Base-by-base conservation (phyloP, 2,329 filamentous ascomycete genomes). In the Penicillium sp. region DNA sequence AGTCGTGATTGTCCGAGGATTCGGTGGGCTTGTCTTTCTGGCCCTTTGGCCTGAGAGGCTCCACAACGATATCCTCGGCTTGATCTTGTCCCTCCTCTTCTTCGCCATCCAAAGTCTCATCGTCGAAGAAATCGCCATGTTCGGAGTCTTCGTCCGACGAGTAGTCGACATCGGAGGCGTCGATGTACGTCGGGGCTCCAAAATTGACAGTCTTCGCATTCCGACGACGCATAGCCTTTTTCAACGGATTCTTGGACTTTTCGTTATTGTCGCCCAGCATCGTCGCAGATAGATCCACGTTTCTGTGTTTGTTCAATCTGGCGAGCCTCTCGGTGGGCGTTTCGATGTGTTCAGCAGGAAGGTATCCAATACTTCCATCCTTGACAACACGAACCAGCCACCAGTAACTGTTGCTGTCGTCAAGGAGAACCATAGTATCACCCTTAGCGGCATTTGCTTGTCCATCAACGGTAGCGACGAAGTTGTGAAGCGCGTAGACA, bases 401-500 rank as follows among this genome's bases (percentile, higher is more conserved):
- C 94, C 94, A 99, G 74, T 99, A 99, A 76, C 92, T 97, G 77
- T 99, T 99, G 77, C 92, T 97, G 68, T 99, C 94, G 69, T 99
- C 94, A 21, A 99, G 83, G 60, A 99, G 81, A 50, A 97, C 93
- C 94, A 99, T 99, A 13, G 93, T 97, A 70, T 99, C 94, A 48
- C 94, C 94, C 76, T 99, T 99, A 32, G 91, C 95, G 55, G 94
- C 94, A 79, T 97, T 99, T 58, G 94, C 94, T 75, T 99, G 94
- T 27, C 94, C 94, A 76, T 99, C 94, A 45, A 99, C 94, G 0
- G 94, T 97, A 27, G 94, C 94, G 61, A 97, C 90, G 69, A 99
- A 99, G 2, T 93, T 99, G 73, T 97, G 94, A 54, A 99, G 81
- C 27, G 94, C 94, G 77, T 99, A 99, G 57, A 99, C 94, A 77